Base-by-base conservation (phyloP, 441 rosid genomes). In the Isatis lusitanica region DNA sequence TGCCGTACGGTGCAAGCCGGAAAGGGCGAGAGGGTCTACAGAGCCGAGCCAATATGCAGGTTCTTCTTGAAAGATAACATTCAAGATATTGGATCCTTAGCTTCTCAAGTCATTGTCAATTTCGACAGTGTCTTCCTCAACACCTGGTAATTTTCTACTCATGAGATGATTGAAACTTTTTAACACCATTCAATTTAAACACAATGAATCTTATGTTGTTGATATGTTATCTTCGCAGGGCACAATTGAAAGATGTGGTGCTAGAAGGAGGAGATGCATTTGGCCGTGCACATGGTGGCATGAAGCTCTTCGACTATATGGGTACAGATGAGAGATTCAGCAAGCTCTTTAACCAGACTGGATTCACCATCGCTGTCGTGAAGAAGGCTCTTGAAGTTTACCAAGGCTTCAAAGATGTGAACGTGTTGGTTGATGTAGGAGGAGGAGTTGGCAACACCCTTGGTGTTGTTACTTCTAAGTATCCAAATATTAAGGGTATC, bases 261-360 rank as follows among this genome's bases (percentile, higher is more conserved):
- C 24, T 82, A 35, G 82, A 71, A 18, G 64, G 64, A 59, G 64
- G 64, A 59, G 64, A 59, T 18, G 64, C 64, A 36, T 59, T 59
- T 59, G 65, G 79, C 4, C 82, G 74, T 15, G 85, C 80, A 17
- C 76, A 82, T 53, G 85, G 85, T 60, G 83, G 83, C 53, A 64
- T 70, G 79, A 66, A 74, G 30, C 68, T 68, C 30, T 82, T 77
- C 4, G 80, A 78, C 52, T 82, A 80, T 16, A 44, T 74, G 33
- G 80, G 77, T 1, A 71, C 62, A 42, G 74, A 82, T 66, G 72
- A 69, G 35, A 77, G 79, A 50, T 77, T 80, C 28, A 83, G 81
- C 61, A 74, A 67, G 6, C 67, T 69, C 11, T 83, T 82, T 74
- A 85, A 82, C 61, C 78, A 82, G 66, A 71, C 77, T 1, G 84